Conservation (phyloP, 2,329 filamentous ascomycete genomes). For the Volutella citrinella region DNA sequence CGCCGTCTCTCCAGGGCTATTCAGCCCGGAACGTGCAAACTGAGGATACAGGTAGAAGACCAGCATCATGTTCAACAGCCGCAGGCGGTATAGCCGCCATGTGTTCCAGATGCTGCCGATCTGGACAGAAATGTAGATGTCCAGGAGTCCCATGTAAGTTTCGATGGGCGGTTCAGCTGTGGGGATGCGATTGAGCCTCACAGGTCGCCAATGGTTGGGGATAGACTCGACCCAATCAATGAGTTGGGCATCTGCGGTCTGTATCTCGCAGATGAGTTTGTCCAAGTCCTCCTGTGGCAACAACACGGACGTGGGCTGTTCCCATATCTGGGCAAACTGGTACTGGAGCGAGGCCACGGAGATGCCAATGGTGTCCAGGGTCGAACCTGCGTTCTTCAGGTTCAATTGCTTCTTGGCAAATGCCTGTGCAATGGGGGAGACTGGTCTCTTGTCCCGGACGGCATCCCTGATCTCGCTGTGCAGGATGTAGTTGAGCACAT, state of each 20-base stretch:
- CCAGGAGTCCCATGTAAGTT: conserved; percentile 3
- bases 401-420: conserved; percentile 3
- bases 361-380: conserved; percentile 8
- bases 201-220: conserved; percentile 5
- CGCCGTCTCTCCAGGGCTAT: no score
- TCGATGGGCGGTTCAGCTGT: conserved; percentile 1
- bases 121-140: conserved; percentile 7
- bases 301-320: neutral
- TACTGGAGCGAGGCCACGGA: conserved; percentile 6
- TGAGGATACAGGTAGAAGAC: no score
- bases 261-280: conserved; percentile 3
- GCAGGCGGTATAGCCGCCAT: conserved; percentile 10
- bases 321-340: conserved; percentile 1
- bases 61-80: conserved; percentile 6
- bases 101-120: conserved; percentile 9
- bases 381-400: conserved; percentile 3
- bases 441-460: conserved; percentile 1
- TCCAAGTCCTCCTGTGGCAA: neutral
- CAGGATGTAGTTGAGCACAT: conserved; percentile 4
- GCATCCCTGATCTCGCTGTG: conserved; percentile 6
- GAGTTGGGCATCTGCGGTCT: conserved; percentile 1
- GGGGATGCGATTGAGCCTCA: conserved; percentile 1
- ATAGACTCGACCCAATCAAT: conserved; percentile 5
- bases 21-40: no score
- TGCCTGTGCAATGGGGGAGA: conserved; percentile 3